Base-by-base conservation (phyloP, 2,329 filamentous ascomycete genomes). In the Fusarium albosuccineum region DNA sequence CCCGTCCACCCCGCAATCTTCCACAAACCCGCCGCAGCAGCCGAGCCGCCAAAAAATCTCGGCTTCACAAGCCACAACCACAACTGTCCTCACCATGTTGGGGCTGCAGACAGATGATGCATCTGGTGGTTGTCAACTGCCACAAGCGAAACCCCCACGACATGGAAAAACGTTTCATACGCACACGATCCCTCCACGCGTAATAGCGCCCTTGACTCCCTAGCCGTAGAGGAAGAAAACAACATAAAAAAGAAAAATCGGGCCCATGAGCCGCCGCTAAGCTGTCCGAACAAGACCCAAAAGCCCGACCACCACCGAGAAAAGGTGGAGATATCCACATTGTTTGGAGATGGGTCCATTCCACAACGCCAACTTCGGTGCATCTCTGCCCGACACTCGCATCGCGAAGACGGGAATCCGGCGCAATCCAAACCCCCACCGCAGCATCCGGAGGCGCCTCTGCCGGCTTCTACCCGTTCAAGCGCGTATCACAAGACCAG, bases 251-350 rank as follows among this genome's bases (percentile, higher is more conserved):
- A 17, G 41, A 67, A 37, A 50, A 57, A 26, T 16, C 60, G 48
- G 29, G 26, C 51, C 29, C 30, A 64, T 57, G 56, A 68, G 65
- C 48, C 48, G 44, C 48, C 57, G 39, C 52, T 67, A 54, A 57
- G 51, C 64, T 65, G 14, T 29, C 45, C 16, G 50, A 53, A 37
- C 51, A 53, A 60, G 34, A 34, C 45, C 33, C 45, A 60, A 51
- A 64, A 67, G 45, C 57, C 65, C 65, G 65, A 68, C 36, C 13
- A 50, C 37, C 45, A 66, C 66, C 66, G 62, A 68, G 66, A 63
- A 68, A 66, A 60, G 51, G 63, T 69, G 66, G 66, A 51, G 66
- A 62, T 55, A 33, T 9, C 22, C 22, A 29, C 53, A 44, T 30
- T 55, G 53, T 68, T 68, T 57, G 66, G 58, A 66, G 60, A 49